Evolutionary conservation across 2,329 filamentous ascomycete species (phyloP).

Genomic region (Clonostachys chloroleuca): DNA sequence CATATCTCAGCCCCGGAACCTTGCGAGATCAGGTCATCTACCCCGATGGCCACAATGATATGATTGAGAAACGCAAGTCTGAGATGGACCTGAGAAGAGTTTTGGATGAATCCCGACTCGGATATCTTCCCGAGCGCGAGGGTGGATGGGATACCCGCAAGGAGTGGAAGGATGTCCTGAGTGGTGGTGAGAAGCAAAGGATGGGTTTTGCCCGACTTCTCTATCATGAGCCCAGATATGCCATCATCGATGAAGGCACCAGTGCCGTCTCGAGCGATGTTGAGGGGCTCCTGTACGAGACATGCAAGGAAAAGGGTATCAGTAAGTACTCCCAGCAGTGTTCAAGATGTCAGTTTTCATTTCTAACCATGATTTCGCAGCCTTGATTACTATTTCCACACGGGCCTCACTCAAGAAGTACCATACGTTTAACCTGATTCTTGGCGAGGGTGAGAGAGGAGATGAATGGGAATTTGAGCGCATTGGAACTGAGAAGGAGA

Average conservation of each 20-base stretch:
- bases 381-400: conserved; percentile 92
- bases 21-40: conserved; percentile 97
- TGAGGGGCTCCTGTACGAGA: conserved; percentile 89
- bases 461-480: conserved; percentile 89
- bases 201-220: conserved; percentile 86
- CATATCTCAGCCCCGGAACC: conserved; percentile 88
- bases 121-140: conserved; percentile 86
- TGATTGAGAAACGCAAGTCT: conserved; percentile 74
- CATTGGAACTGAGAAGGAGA: conserved; percentile 91
- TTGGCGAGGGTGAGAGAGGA: conserved; percentile 77
- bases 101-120: conserved; percentile 78
- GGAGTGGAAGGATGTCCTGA: conserved; percentile 98
- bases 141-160: conserved; percentile 96
- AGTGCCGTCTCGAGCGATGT: conserved; percentile 93
- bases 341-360: not conserved
- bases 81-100: conserved; percentile 76
- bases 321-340: conserved; percentile 53
- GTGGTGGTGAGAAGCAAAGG: conserved; percentile 93
- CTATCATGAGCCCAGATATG: conserved; percentile 93
- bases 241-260: conserved; percentile 92
- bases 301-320: conserved; percentile 87
- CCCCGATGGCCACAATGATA: conserved; percentile 89
- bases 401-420: conserved; percentile 93
- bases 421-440: conserved; percentile 83
- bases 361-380: conserved; percentile 31